Percentiles rank a stretch among this genome's conserved stretches.
Evolutionary conservation across 1,284 basidiomycete species (phyloP).

Genomic region (Melanopsichium pennsylvanicum): DNA sequence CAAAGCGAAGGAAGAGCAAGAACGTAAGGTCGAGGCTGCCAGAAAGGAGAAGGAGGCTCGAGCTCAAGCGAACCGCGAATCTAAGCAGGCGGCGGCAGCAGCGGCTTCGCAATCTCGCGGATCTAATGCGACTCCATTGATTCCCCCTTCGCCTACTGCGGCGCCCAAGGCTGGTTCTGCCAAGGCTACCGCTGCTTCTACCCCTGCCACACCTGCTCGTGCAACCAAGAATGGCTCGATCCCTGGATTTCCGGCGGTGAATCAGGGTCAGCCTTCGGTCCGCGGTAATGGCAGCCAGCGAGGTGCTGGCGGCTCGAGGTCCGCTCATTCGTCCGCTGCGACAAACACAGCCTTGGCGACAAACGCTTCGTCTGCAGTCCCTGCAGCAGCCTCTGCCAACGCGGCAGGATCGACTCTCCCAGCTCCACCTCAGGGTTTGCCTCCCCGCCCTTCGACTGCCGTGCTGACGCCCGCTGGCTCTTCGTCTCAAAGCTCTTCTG

Average conservation of each 20-base stretch:
- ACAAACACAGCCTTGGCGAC: constrained; percentile 3
- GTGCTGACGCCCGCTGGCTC: constrained; percentile 36
- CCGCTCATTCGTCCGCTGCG: neutral
- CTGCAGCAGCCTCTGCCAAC: constrained; percentile 1
- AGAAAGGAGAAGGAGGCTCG: constrained; percentile 55
- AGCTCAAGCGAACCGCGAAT: constrained; percentile 69
- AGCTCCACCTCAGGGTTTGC: constrained; percentile 55
- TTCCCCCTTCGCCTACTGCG: constrained; percentile 21
- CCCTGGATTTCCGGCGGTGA: constrained; percentile 26
- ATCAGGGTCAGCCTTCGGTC: constrained; percentile 6
- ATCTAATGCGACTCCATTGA: constrained; percentile 6
- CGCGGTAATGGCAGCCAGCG: constrained; percentile 7
- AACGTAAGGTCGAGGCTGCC: constrained; percentile 38
- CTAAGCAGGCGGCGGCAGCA: constrained; percentile 61
- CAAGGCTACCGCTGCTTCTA: constrained; percentile 12
- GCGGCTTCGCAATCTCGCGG: constrained; percentile 12
- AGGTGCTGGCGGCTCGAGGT: constrained; percentile 10
- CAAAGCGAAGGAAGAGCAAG: constrained; percentile 44
- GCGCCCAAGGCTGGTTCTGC: constrained; percentile 12
- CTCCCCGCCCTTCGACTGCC: constrained; percentile 47
- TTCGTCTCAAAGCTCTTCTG: constrained; percentile 34
- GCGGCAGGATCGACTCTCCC: constrained; percentile 36
- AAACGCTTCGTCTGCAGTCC: constrained; percentile 7
- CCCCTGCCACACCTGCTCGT: constrained; percentile 27
- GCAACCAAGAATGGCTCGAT: constrained; percentile 28